Base-by-base conservation (phyloP, 202 grass and related monocot genomes). In the Zoysia matrella region DNA sequence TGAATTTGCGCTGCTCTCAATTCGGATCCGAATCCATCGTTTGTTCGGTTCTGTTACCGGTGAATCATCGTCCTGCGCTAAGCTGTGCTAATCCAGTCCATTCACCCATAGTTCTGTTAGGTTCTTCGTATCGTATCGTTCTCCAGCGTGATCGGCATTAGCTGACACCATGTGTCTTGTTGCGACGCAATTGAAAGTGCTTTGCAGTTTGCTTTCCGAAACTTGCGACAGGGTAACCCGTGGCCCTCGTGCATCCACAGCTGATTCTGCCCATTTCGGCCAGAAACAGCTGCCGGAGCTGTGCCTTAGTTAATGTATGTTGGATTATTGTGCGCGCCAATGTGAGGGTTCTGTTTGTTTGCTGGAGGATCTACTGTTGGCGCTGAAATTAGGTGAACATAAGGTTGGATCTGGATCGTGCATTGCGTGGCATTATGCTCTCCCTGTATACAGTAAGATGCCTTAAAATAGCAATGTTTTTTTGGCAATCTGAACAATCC, bases 21-120 rank as follows among this genome's bases (percentile, higher is more conserved):
- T 80, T 80, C 53, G 66, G 78, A 80, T 80, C 65, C 78, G 60
- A 80, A 60, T 80, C 66, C 69, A 54, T 49, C 78, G 45, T 40
- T 70, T 53, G 44, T 40, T 56, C 44, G 3, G 66, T 16, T 71
- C 66, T n/a, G 53, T 47, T 46, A 40, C 11, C 13, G 14, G 18
- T 48, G 52, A 48, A 80, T 80, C 68, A 6, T 18, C 40, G 16
- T 47, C 65, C 65, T 10, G 65, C 52, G 54, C 7, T 7, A 8
- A 4, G 60, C 60, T 22, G 12, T 52, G 40, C 9, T 18, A 52
- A 16, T 78, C 39, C 22, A 18, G 8, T 53, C 39, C 39, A 66
- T 54, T 39, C 14, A 7, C 75, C 10, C 62, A 45, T 11, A 36
- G 18, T 69, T 57, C 18, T 42, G 77, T 15, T 58, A 80, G 65